Evolutionary conservation across 768 basidiomycete genomes (phyloP).

Genomic region (Gelatoporia subvermispora): DNA sequence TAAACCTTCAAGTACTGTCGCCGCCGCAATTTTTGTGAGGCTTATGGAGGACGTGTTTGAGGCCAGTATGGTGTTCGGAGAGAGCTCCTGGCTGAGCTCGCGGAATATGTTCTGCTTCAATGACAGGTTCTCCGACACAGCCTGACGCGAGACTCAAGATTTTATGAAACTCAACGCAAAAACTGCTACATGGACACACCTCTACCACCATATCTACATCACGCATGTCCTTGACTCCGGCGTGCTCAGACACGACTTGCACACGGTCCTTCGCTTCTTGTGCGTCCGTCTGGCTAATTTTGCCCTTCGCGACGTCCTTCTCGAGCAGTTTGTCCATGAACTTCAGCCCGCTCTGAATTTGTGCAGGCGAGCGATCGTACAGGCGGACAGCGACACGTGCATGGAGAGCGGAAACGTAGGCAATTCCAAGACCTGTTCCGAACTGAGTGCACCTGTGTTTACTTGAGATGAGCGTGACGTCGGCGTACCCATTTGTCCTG

Average conservation of each 20-base stretch:
- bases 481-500: constrained; percentile 65
- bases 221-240: constrained; percentile 51
- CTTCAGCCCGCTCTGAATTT: constrained; percentile 66
- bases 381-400: constrained; percentile 84
- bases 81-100: constrained; percentile 59
- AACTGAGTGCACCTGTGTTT: neutral
- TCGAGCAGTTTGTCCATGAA: constrained; percentile 78
- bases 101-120: constrained; percentile 79
- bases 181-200: constrained; percentile 36
- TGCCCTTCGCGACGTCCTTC: constrained; percentile 87
- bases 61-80: constrained; percentile 76
- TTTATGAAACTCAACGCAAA: neutral
- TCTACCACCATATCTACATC: constrained; percentile 92
- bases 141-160: constrained; percentile 37
- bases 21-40: constrained; percentile 88
- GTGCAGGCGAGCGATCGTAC: constrained; percentile 73
- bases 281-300: constrained; percentile 62
- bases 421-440: constrained; percentile 74
- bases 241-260: constrained; percentile 43
- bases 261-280: constrained; percentile 70
- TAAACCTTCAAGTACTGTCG: constrained; percentile 58
- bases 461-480: neutral
- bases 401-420: constrained; percentile 77
- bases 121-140: constrained; percentile 78
- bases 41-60: constrained; percentile 94